These are phyloP conservation scores for Moricandia arvensis DNA, from an alignment of 345 rosid genomes.

Conservation along the genomic window DNA sequence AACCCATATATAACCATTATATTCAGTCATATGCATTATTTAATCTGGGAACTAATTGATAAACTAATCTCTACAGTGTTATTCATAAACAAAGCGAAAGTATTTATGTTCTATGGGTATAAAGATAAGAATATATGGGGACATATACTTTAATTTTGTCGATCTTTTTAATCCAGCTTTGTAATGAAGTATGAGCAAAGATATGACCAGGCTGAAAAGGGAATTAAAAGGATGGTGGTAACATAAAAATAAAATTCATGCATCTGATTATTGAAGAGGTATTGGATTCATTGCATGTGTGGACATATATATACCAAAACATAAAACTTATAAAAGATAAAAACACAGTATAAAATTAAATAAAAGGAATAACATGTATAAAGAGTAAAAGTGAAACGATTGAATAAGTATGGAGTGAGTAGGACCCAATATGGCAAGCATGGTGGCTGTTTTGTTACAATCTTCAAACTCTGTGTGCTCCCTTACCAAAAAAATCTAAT, in stretches of 20 bases:
- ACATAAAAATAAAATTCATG: constrained; percentile 14
- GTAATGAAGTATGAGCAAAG: constrained; percentile 27
- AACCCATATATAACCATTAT: not conserved
- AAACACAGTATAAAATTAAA: not conserved
- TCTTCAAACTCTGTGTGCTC: constrained; percentile 37
- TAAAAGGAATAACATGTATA: not conserved
- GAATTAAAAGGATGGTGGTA: constrained; percentile 3
- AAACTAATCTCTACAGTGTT: not conserved
- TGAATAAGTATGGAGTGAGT: not conserved
- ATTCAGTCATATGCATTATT: not conserved
- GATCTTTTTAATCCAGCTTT: not conserved
- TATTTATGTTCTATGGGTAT: not conserved
- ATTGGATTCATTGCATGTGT: constrained; percentile 34
- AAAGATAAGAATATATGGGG: not conserved
- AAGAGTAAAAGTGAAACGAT: constrained; percentile 7
- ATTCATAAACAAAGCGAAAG: not conserved
- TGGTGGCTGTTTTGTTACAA: constrained; percentile 22
- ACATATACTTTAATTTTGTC: not conserved
- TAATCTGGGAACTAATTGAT: not conserved
- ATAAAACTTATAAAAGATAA: not conserved
- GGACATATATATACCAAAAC: not conserved
- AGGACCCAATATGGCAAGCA: constrained; percentile 25
- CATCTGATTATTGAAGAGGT: constrained; percentile 15
- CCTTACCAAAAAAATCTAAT: not conserved
- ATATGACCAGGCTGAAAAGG: constrained; percentile 22